These are phyloP conservation scores for Pichia occidentalis DNA, from an alignment of 805 yeast species.

Conservation along the genomic window DNA sequence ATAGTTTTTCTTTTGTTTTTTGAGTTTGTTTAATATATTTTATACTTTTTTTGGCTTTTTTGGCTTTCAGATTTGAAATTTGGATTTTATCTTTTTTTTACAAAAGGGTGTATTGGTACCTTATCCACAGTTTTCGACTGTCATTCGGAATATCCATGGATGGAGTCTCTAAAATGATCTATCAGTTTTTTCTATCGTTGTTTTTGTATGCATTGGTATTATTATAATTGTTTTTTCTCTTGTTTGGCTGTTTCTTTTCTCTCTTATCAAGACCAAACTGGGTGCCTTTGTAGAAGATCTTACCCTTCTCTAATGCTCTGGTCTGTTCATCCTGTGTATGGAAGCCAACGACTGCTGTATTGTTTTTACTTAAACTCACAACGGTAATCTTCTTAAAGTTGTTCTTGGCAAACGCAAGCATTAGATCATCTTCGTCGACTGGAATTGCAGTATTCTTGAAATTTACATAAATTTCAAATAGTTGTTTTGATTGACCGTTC, in stretches of 20 bases:
- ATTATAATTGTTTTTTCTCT: not conserved
- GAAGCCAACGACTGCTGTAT: slow-evolving; percentile 9
- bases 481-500: too few relatives aligned
- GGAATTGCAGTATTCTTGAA: slow-evolving; percentile 2
- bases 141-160: too few relatives aligned
- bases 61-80: slow-evolving; percentile 2
- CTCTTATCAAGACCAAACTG: slow-evolving; percentile 2
- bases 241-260: not conserved
- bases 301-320: slow-evolving; percentile 4
- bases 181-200: not conserved
- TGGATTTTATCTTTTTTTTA: slow-evolving; percentile 4
- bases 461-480: slow-evolving; percentile 6
- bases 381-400: slow-evolving; percentile 1
- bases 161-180: too few relatives aligned
- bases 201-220: not conserved
- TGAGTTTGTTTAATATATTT: not conserved
- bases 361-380: not conserved
- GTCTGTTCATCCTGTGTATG: slow-evolving; percentile 1
- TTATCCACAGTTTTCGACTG: too few relatives aligned
- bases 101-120: too few relatives aligned
- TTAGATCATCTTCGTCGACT: slow-evolving; percentile 1
- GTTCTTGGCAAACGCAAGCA: not conserved
- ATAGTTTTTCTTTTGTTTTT: not conserved
- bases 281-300: not conserved
- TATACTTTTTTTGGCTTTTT: slow-evolving; percentile 1